Evolutionary conservation across 768 basidiomycete species (phyloP), one percentile per base, ranked within the genome.

Genomic region (Boletales sp.): DNA sequence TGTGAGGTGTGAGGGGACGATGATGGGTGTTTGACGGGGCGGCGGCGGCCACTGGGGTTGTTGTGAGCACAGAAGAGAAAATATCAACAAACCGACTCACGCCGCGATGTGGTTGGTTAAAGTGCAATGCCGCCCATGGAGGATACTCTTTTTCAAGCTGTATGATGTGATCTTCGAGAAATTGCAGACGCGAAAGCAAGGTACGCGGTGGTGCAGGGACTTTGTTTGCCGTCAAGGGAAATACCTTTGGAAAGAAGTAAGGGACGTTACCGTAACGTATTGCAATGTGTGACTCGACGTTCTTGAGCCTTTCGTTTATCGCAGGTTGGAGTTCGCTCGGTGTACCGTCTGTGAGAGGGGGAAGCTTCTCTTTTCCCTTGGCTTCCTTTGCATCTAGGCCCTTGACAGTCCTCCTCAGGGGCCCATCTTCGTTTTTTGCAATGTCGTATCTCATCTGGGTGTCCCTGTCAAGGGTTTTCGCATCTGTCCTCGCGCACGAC

Each of bases 81-180:
- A 12, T 36, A 37, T 34, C 42, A n/a, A 35, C 25, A 48, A 49
- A 33, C 15, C 48, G 5, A 76, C 86, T 42, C 69, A 91, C 90
- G 25, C 83, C 86, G 50, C 90, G 81, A 58, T 82, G 77, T 3
- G 90, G 90, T 61, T 92, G 89, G 49, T 87, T 90, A 64, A 91
- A 91, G 61, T 91, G 89, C n/a, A 91, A 70, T 8, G 89, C 87
- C 0, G 89, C 87, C 89, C 89, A 91, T 6, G 89, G 87, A 3
- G 89, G 89, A 59, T 88, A 90, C 46, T 90, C 87, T 58, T 81
- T 87, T 64, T 92, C 89, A 2, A 92, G 72, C 44, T 76, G 77
- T 34, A 86, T 74, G 51, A 92, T 77, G 58, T 90, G 88, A 34
- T 89, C 85, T 64, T 92, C 89, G 1, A 92, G 66, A 54, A 80